Evolutionary conservation across 2,329 filamentous ascomycete genomes (phyloP), one percentile per base, ranked within the genome.

Genomic region (Botryotinia narcissicola): DNA sequence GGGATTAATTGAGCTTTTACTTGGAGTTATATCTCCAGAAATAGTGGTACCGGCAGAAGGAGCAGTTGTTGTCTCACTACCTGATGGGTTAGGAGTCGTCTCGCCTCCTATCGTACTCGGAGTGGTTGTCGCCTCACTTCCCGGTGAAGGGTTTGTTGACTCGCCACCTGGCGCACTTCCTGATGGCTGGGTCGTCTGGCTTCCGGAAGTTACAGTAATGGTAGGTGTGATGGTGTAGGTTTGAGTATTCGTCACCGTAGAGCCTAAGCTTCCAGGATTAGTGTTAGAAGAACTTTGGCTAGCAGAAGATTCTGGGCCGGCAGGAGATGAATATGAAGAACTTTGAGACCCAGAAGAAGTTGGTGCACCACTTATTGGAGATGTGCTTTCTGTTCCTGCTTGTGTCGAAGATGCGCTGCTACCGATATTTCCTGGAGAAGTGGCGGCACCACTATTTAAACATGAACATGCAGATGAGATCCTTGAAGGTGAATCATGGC

Each of bases 391-490:
- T n/a, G 54, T 22, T 4, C 57, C 46, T 20, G n/a, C 29, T 44
- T 44, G 14, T 29, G 59, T 44, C 25, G 71, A 25, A 44, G 72
- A 40, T 5, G 32, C 44, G 25, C 72, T 73, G 25, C 44, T 71
- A 20, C 46, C 57, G 51, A 48, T 46, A 57, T n/a, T 40, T 32
- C 44, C 70, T 46, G 71, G 40, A 16, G 73, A 54, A 42, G 68
- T 63, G 12, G 60, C 29, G 46, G 66, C 14, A 18, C 51, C 70
- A 48, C 71, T 73, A 14, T 62, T 59, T 46, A 79, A 61, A 59
- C 77, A 79, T 18, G 78, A 79, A 67, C 79, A 79, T 48, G 76
- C 77, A 29, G 76, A 77, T 20, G 79, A 79, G 4, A 79, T 73
- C 40, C 68, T 72, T 10, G 75, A 75, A 42, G 78, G 77, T 1